Evolutionary conservation across 2,329 filamentous ascomycete genomes (phyloP).

Genomic region (Neopestalotiopsis clavispora): DNA sequence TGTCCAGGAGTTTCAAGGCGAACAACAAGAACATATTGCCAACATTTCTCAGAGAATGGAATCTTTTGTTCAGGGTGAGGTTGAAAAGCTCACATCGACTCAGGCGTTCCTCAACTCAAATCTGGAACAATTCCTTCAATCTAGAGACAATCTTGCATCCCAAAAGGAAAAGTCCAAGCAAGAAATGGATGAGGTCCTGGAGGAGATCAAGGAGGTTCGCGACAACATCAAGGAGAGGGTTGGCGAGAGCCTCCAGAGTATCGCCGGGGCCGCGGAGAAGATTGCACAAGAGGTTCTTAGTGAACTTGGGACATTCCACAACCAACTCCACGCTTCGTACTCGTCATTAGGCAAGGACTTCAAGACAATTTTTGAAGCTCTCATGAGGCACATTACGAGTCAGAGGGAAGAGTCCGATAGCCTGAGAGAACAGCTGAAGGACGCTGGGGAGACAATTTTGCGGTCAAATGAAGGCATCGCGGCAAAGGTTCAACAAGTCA

Average conservation of each 20-base stretch:
- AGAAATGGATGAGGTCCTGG: conserved; percentile 88
- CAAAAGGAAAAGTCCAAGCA: conserved; percentile 75
- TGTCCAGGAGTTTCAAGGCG: conserved; percentile 72
- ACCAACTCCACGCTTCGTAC: conserved; percentile 84
- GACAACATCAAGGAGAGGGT: conserved; percentile 88
- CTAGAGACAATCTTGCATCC: conserved; percentile 69
- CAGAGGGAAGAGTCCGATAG: conserved; percentile 79
- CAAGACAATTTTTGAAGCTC: conserved; percentile 81
- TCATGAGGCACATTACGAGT: conserved; percentile 73
- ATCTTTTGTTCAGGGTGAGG: conserved; percentile 75
- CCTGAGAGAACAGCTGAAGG: conserved; percentile 73
- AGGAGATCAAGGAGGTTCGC: conserved; percentile 88
- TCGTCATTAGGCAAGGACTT: conserved; percentile 83
- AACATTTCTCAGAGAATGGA: conserved; percentile 75
- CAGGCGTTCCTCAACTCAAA: conserved; percentile 75
- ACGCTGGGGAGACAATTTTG: conserved; percentile 70
- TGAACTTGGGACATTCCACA: conserved; percentile 85
- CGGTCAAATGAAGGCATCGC: conserved; percentile 72
- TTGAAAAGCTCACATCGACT: conserved; percentile 72
- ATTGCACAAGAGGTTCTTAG: conserved; percentile 89
- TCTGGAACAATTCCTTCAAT: conserved; percentile 68
- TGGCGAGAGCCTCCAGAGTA: conserved; percentile 80
- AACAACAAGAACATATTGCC: conserved; percentile 74
- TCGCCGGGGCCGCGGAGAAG: conserved; percentile 82
- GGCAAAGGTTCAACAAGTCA: conserved; percentile 66